Conservation (phyloP, 2,329 filamentous ascomycete genomes). For the Pseudogymnoascus sp. region DNA sequence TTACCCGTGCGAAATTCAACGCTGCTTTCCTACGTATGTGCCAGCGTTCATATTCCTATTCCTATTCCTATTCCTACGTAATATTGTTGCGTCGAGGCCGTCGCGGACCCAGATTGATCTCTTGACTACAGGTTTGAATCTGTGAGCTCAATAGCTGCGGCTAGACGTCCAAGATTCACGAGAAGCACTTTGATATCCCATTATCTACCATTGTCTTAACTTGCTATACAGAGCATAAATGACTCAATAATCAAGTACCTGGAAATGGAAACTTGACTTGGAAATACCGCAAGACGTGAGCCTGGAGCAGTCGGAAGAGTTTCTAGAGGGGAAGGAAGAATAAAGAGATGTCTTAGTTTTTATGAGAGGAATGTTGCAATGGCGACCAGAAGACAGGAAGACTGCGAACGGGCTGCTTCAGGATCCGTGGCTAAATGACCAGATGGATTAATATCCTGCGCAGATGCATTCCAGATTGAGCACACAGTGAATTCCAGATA, state of each 20-base stretch:
- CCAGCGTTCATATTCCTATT: too few relatives aligned
- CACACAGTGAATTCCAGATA: slow-evolving; percentile 5
- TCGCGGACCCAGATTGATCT: too few relatives aligned
- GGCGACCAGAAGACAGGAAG: slow-evolving; percentile 32
- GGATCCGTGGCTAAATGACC: slow-evolving; percentile 30
- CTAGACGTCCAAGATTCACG: too few relatives aligned
- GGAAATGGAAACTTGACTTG: slow-evolving; percentile 10
- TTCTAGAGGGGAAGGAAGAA: slow-evolving; percentile 18
- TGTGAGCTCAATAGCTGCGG: too few relatives aligned
- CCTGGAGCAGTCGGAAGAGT: slow-evolving; percentile 9
- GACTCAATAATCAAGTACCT: not conserved
- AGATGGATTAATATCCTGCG: not conserved
- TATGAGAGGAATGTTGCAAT: slow-evolving; percentile 32
- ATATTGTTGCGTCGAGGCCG: too few relatives aligned
- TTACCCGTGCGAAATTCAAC: too few relatives aligned
- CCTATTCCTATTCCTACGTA: too few relatives aligned
- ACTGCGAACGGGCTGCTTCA: slow-evolving; percentile 33
- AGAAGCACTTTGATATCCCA: too few relatives aligned
- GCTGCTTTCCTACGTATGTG: too few relatives aligned
- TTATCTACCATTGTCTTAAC: too few relatives aligned
- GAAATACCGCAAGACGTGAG: slow-evolving; percentile 7
- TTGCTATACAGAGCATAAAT: not conserved
- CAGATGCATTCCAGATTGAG: not conserved
- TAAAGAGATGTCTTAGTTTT: slow-evolving; percentile 31
- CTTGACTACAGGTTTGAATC: too few relatives aligned